Percentiles rank a stretch among this genome's conserved stretches.
Evolutionary conservation across 768 basidiomycete genomes (phyloP).

Genomic region (Kwoniella europaea): DNA sequence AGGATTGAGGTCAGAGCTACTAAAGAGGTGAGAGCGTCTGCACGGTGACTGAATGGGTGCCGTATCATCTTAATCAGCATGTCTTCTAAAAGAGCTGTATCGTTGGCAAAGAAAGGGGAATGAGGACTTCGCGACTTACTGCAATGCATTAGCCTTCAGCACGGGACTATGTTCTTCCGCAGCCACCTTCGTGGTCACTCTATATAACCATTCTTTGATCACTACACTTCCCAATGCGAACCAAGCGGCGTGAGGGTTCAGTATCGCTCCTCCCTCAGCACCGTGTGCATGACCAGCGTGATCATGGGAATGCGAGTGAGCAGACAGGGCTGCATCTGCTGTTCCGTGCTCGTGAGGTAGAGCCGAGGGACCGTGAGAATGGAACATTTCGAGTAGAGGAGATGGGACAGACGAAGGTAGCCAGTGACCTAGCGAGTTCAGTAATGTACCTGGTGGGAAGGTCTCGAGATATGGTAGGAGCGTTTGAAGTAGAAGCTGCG

Average conservation of each 20-base stretch:
- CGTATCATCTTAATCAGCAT: neutral
- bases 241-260: conserved; percentile 97
- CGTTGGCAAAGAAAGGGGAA: neutral
- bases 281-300: conserved; percentile 44
- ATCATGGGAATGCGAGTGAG: conserved; percentile 58
- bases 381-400: conserved; percentile 56
- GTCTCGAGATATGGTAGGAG: conserved; percentile 70
- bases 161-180: conserved; percentile 90
- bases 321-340: conserved; percentile 49
- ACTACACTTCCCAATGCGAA: conserved; percentile 82
- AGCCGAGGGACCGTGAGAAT: conserved; percentile 63
- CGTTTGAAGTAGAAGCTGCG: conserved; percentile 73
- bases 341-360: conserved; percentile 61
- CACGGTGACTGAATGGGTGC: conserved; percentile 68
- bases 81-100: no score
- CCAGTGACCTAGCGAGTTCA: conserved; percentile 43
- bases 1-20: conserved; percentile 92
- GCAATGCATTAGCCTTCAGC: conserved; percentile 90
- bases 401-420: conserved; percentile 55
- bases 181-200: conserved; percentile 85
- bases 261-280: conserved; percentile 58
- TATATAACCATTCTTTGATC: conserved; percentile 90
- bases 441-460: conserved; percentile 65
- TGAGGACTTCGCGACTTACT: conserved; percentile 58
- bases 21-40: conserved; percentile 89